Conservation (phyloP, 306 rosid genomes). For the Malus asiatica region DNA sequence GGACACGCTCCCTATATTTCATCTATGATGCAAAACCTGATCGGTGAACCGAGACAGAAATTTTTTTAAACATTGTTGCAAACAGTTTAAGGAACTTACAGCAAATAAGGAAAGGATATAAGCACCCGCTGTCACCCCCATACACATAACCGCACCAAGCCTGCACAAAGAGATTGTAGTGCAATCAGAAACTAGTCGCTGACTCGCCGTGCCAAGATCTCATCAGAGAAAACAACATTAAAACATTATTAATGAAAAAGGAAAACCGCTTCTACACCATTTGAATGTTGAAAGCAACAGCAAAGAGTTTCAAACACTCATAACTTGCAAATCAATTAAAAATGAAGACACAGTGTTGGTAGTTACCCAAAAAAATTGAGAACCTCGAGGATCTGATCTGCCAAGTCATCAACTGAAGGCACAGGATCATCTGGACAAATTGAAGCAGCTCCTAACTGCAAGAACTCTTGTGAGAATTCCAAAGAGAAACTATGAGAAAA, state of each 20-base stretch:
- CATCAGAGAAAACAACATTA: background rate
- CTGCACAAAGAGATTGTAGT: slow-evolving; percentile 36
- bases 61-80: background rate
- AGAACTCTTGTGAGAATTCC: slow-evolving; percentile 73
- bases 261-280: background rate
- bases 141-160: slow-evolving; percentile 95
- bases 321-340: too few species aligned
- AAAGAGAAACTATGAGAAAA: slow-evolving; percentile 56
- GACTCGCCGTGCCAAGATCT: slow-evolving; percentile 2
- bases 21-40: slow-evolving; percentile 32
- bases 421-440: slow-evolving; percentile 53
- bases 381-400: slow-evolving; percentile 79
- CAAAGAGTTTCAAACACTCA: background rate
- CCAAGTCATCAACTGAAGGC: slow-evolving; percentile 79
- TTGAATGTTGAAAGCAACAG: background rate
- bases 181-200: slow-evolving; percentile 17
- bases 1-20: slow-evolving; percentile 83
- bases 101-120: slow-evolving; percentile 78
- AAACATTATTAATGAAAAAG: background rate
- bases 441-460: slow-evolving; percentile 93
- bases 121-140: slow-evolving; percentile 95
- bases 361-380: slow-evolving; percentile 77
- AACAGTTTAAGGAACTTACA: slow-evolving; percentile 38
- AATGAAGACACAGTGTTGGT: background rate
- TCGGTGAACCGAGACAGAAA: slow-evolving; percentile 2